phyloP scores from a whole-genome alignment of 441 rosid species.

The Eutrema salsugineum region DNA sequence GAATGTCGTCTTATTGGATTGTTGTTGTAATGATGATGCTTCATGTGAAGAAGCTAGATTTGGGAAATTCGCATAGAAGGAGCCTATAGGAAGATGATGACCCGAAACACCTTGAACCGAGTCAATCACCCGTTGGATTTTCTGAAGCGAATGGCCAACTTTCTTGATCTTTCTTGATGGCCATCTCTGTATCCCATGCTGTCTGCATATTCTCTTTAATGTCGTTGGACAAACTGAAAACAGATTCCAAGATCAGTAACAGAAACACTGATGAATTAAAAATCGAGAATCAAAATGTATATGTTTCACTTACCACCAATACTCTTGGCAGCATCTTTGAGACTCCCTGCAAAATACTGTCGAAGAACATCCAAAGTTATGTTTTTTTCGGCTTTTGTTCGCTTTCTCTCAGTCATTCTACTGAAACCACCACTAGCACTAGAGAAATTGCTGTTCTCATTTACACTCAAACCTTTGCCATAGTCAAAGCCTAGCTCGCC shows the following conservation, averaged over 20 bases:
- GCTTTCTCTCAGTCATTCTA: slow-evolving; percentile 50
- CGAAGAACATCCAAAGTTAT: slow-evolving; percentile 73
- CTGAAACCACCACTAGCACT: slow-evolving; percentile 24
- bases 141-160: slow-evolving; percentile 83
- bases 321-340: slow-evolving; percentile 88
- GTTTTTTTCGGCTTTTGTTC: slow-evolving; percentile 58
- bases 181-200: slow-evolving; percentile 83
- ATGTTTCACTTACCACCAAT: slow-evolving; percentile 67
- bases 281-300: not conserved
- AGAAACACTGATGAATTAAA: not conserved
- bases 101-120: slow-evolving; percentile 75
- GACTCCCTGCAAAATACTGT: slow-evolving; percentile 79
- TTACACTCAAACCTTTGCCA: slow-evolving; percentile 40
- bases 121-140: slow-evolving; percentile 72
- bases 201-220: slow-evolving; percentile 90
- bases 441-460: slow-evolving; percentile 45
- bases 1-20: slow-evolving; percentile 24
- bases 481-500: slow-evolving; percentile 35
- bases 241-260: slow-evolving; percentile 7
- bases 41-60: slow-evolving; percentile 55
- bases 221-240: slow-evolving; percentile 92
- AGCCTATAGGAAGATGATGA: slow-evolving; percentile 55
- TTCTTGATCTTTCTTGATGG: slow-evolving; percentile 92
- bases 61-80: slow-evolving; percentile 67
- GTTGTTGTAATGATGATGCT: slow-evolving; percentile 30